Evolutionary conservation across 1,284 basidiomycete genomes (phyloP).

Genomic region (Singerocomus inundabilis): DNA sequence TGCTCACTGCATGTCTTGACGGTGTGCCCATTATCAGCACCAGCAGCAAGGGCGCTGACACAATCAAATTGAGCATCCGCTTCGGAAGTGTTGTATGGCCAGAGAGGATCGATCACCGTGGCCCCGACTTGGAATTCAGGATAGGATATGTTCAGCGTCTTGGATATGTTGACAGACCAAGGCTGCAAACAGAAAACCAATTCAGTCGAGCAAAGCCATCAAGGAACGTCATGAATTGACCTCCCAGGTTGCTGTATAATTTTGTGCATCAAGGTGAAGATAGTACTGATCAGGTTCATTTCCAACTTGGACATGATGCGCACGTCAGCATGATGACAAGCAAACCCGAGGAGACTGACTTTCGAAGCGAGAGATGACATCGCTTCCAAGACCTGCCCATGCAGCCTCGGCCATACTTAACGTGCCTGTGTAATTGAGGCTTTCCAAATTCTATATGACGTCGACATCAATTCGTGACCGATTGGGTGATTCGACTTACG

Average conservation of each 20-base stretch:
- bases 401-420: conserved; percentile 44
- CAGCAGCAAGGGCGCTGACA: conserved; percentile 45
- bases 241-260: conserved; percentile 44
- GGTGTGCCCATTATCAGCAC: conserved; percentile 39
- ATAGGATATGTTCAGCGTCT: conserved; percentile 34
- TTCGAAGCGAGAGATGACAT: conserved; percentile 43
- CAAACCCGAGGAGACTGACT: conserved; percentile 34
- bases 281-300: conserved; percentile 52
- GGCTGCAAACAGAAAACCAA: conserved; percentile 28
- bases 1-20: conserved; percentile 48
- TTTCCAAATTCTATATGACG: conserved; percentile 39
- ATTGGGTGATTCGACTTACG: conserved; percentile 24
- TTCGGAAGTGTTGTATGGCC: conserved; percentile 45
- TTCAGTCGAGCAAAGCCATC: neutral
- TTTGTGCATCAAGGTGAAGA: conserved; percentile 40
- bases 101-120: conserved; percentile 49
- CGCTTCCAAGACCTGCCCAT: conserved; percentile 35
- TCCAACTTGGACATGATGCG: conserved; percentile 38
- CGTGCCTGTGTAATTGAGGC: conserved; percentile 42
- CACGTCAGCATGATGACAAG: neutral
- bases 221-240: conserved; percentile 24
- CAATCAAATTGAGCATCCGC: conserved; percentile 45
- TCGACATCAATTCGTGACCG: neutral
- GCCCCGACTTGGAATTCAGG: conserved; percentile 47
- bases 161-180: conserved; percentile 47